A percentile compares a stretch with the other conserved stretches of the same genome.
phyloP scores from a whole-genome alignment of 2,329 filamentous ascomycete species.

The Aspergillus fischeri region DNA sequence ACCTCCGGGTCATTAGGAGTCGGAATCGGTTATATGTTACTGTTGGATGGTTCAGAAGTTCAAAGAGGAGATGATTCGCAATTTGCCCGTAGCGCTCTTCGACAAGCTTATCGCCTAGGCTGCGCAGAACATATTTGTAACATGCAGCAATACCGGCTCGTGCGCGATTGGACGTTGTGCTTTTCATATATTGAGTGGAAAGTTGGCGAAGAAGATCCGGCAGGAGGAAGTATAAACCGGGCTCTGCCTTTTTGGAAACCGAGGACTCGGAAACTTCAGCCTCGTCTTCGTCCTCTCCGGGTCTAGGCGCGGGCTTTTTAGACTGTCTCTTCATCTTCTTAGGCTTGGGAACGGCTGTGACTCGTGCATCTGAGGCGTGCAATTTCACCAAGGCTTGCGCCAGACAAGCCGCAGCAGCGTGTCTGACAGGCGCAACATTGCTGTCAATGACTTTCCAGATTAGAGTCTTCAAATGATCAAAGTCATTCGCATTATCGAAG shows the following conservation, averaged over 20 bases:
- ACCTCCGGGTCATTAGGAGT: slow-evolving; percentile 76
- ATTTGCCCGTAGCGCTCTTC: slow-evolving; percentile 79
- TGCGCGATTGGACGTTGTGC: slow-evolving; percentile 72
- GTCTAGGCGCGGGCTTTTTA: slow-evolving; percentile 54
- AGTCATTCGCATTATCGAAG: slow-evolving; percentile 85
- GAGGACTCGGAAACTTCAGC: slow-evolving; percentile 71
- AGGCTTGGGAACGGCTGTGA: slow-evolving; percentile 53
- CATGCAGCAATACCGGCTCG: slow-evolving; percentile 82
- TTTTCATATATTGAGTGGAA: slow-evolving; percentile 73
- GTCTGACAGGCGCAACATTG: slow-evolving; percentile 67
- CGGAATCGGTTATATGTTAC: slow-evolving; percentile 84
- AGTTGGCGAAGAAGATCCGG: slow-evolving; percentile 74
- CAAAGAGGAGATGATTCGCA: slow-evolving; percentile 72
- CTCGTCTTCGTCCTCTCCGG: slow-evolving; percentile 68
- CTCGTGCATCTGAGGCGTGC: slow-evolving; percentile 60
- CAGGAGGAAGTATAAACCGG: slow-evolving; percentile 68
- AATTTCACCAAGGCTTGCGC: slow-evolving; percentile 78
- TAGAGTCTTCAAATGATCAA: slow-evolving; percentile 77
- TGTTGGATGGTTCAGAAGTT: slow-evolving; percentile 71
- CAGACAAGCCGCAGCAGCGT: slow-evolving; percentile 81
- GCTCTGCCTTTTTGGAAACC: slow-evolving; percentile 67
- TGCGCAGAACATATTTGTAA: slow-evolving; percentile 75
- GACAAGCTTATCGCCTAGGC: slow-evolving; percentile 75
- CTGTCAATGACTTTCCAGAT: slow-evolving; percentile 87
- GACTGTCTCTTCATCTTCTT: slow-evolving; percentile 72